phyloP scores from a whole-genome alignment of 2,329 filamentous ascomycete species.

The Trichoderma asperellum region DNA sequence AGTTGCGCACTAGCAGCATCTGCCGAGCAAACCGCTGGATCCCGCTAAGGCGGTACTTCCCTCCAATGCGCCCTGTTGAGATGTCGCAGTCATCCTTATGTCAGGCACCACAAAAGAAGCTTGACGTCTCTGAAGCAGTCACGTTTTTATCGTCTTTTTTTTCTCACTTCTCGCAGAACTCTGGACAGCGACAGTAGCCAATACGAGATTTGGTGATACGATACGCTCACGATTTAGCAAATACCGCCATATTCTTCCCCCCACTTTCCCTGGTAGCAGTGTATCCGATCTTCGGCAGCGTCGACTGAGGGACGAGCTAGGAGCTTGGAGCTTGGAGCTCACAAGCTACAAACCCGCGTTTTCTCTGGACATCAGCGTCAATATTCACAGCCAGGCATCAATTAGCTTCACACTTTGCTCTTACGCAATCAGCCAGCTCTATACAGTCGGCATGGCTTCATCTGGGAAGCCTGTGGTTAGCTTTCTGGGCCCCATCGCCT shows the following conservation, averaged over 20 bases:
- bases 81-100: slow-evolving; percentile 27
- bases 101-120: slow-evolving; percentile 25
- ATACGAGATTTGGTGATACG: slow-evolving; percentile 2
- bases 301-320: neutral
- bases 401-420: neutral
- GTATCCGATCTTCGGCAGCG: slow-evolving; percentile 24
- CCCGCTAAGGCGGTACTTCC: neutral
- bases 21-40: too few relatives aligned
- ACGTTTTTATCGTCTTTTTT: neutral
- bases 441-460: slow-evolving; percentile 34
- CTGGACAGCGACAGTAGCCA: slow-evolving; percentile 7
- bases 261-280: slow-evolving; percentile 17
- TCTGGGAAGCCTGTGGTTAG: slow-evolving; percentile 49
- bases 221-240: neutral
- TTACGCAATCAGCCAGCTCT: neutral
- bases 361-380: neutral
- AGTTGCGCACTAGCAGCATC: slow-evolving; percentile 5
- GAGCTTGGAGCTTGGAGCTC: slow-evolving; percentile 8
- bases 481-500: slow-evolving; percentile 54
- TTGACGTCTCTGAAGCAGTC: neutral
- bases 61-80: neutral
- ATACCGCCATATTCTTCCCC: neutral
- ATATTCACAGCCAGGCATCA: neutral
- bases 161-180: neutral
- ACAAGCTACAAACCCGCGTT: neutral